phyloP scores from a whole-genome alignment of 176 grass and related monocot species.

The Aegilops sharonensis region DNA sequence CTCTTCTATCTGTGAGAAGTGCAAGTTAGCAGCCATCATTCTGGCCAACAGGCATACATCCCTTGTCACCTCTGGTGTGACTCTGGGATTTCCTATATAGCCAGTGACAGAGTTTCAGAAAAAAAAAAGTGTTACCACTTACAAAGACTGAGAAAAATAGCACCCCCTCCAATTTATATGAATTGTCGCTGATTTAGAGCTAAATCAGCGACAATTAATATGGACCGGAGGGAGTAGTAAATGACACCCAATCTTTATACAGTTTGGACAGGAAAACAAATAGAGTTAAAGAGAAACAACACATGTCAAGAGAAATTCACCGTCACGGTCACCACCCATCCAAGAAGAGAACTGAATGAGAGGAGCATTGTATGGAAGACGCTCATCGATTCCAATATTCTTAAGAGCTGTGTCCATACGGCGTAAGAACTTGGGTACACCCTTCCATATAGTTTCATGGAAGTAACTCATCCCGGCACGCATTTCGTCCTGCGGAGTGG shows the following conservation, averaged over 20 bases:
- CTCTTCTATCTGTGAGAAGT: slow-evolving; percentile 74
- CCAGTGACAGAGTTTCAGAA: background rate
- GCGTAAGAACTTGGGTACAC: slow-evolving; percentile 86
- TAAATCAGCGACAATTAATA: no score
- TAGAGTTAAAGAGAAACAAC: background rate
- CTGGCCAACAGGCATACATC: slow-evolving; percentile 81
- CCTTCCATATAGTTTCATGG: slow-evolving; percentile 91
- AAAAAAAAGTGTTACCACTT: background rate
- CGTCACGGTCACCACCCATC: slow-evolving; percentile 94
- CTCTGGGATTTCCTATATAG: slow-evolving; percentile 73
- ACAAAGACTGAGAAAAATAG: background rate
- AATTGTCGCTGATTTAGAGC: no score
- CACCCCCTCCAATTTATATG: no score
- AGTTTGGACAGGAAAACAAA: background rate
- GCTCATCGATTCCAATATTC: slow-evolving; percentile 82
- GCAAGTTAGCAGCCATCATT: slow-evolving; percentile 88
- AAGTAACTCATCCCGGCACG: slow-evolving; percentile 93
- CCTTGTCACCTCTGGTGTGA: slow-evolving; percentile 86
- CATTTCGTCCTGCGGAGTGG: slow-evolving; percentile 92
- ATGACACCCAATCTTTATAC: background rate
- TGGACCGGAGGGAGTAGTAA: background rate
- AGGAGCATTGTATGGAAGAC: slow-evolving; percentile 68
- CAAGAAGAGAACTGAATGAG: slow-evolving; percentile 88
- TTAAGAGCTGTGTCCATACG: slow-evolving; percentile 82
- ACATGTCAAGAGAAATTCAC: slow-evolving; percentile 25